phyloP scores from a whole-genome alignment of 345 rosid genomes.

The Boechera stricta region DNA sequence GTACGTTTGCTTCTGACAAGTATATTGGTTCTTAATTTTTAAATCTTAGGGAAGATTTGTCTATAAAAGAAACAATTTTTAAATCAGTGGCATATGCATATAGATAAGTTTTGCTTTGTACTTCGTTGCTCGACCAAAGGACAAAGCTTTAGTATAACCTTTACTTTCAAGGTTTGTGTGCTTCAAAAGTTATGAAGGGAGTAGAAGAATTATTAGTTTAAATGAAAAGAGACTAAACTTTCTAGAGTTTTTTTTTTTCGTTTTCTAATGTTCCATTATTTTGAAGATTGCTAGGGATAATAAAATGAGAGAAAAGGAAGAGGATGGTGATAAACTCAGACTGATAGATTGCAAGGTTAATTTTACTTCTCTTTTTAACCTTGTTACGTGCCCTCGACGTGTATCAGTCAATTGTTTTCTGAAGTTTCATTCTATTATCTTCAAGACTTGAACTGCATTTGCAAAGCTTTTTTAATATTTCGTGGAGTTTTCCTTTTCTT shows the following conservation, averaged over 20 bases:
- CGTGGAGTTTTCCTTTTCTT: neutral
- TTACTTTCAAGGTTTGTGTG: neutral
- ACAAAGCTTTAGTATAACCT: neutral
- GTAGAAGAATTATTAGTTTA: neutral
- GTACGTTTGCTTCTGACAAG: slow-evolving; percentile 23
- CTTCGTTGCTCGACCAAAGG: slow-evolving; percentile 12
- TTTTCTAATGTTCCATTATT: neutral
- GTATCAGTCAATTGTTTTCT: neutral
- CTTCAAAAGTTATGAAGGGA: neutral
- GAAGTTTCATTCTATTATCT: neutral
- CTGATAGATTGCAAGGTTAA: slow-evolving; percentile 40
- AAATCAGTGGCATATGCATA: slow-evolving; percentile 29
- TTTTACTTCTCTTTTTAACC: neutral
- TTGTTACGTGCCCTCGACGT: neutral
- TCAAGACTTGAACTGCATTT: neutral
- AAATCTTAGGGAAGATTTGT: slow-evolving; percentile 6
- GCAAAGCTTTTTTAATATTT: neutral
- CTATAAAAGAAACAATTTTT: neutral
- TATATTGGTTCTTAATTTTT: neutral
- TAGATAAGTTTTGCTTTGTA: neutral
- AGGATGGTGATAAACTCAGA: slow-evolving; percentile 25
- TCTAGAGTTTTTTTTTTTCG: neutral
- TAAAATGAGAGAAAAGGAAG: slow-evolving; percentile 32
- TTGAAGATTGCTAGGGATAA: slow-evolving; percentile 31
- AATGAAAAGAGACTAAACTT: neutral